Evolutionary conservation across 2,329 filamentous ascomycete species (phyloP).

Genomic region (Helotiales sp.): DNA sequence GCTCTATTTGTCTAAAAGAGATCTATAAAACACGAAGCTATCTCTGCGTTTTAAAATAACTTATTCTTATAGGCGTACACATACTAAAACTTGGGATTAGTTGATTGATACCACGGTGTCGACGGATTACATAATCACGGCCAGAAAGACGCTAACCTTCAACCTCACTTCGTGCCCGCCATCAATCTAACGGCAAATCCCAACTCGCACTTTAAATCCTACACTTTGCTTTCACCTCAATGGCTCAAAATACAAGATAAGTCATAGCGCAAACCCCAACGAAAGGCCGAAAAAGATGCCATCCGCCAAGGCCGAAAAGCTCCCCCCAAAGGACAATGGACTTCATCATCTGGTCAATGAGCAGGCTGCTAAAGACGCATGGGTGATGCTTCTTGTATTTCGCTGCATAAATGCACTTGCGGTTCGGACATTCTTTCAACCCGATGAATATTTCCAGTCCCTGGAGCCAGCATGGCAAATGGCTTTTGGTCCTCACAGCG

Average conservation of each 20-base stretch:
- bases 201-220: no score
- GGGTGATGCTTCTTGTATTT: slow-evolving; percentile 60
- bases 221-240: background rate
- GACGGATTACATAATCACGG: no score
- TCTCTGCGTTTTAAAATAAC: no score
- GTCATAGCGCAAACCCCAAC: background rate
- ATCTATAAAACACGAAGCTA: no score
- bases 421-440: slow-evolving; percentile 92
- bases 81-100: no score
- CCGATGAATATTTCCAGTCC: slow-evolving; percentile 96
- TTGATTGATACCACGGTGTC: no score
- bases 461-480: slow-evolving; percentile 93
- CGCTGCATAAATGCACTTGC: slow-evolving; percentile 81
- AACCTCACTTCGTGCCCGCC: no score
- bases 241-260: slow-evolving; percentile 15
- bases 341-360: slow-evolving; percentile 38
- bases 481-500: slow-evolving; percentile 76
- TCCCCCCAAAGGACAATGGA: slow-evolving; percentile 28
- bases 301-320: slow-evolving; percentile 5
- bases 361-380: slow-evolving; percentile 39
- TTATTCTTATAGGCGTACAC: no score
- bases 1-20: no score
- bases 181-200: no score
- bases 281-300: background rate
- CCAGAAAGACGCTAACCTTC: no score